A percentile compares a stretch with the other conserved stretches of the same genome.
Conservation (phyloP, 2,329 filamentous ascomycete species). For the Epichloe sylvatica region DNA sequence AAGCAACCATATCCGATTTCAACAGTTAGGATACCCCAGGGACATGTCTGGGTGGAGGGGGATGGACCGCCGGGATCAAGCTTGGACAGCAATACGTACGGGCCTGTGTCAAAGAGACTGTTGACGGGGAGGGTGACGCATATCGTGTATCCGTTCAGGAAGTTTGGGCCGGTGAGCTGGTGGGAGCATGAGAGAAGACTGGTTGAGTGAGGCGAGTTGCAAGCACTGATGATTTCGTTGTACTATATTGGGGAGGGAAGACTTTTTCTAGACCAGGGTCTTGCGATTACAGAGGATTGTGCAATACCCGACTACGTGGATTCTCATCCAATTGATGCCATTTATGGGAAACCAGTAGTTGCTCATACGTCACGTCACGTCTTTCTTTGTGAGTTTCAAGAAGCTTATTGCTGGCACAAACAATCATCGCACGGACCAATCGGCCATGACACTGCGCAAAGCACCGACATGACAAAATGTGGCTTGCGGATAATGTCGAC, state of each 20-base stretch:
- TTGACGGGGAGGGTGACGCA: slow-evolving; percentile 62
- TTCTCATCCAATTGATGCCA: too few species aligned
- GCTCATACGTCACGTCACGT: too few species aligned
- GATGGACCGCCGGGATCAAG: slow-evolving; percentile 60
- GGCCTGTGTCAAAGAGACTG: slow-evolving; percentile 62
- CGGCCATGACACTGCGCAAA: background rate
- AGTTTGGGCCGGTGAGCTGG: slow-evolving; percentile 44
- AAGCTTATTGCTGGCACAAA: too few species aligned
- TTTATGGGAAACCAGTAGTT: too few species aligned
- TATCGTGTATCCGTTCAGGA: slow-evolving; percentile 54
- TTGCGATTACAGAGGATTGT: background rate
- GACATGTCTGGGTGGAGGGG: slow-evolving; percentile 86
- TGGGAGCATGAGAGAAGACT: slow-evolving; percentile 32
- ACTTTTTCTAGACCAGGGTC: background rate
- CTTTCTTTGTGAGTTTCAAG: too few species aligned
- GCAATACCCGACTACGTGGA: too few species aligned
- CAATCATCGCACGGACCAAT: background rate
- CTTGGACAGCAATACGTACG: slow-evolving; percentile 80
- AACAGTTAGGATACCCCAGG: slow-evolving; percentile 54
- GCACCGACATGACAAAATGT: background rate
- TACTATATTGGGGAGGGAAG: background rate
- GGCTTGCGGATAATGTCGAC: slow-evolving; percentile 4
- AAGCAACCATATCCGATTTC: slow-evolving; percentile 43
- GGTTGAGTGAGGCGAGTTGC: slow-evolving; percentile 4
- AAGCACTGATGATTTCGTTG: background rate